Evolutionary conservation across 2,329 filamentous ascomycete species (phyloP).

Genomic region (Neocatenulostroma microsporum): DNA sequence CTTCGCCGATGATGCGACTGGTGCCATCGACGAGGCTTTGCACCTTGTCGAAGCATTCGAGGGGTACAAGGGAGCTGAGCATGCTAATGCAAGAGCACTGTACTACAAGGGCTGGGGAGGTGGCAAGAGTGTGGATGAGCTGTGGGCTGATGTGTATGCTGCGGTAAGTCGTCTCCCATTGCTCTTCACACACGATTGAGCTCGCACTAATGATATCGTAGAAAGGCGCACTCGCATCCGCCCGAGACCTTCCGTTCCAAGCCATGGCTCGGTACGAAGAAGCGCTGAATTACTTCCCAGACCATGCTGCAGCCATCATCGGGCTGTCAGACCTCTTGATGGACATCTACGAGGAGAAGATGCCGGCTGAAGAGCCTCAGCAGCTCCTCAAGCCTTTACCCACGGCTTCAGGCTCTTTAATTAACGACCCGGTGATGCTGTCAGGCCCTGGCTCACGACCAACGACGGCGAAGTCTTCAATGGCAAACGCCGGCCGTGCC

Average conservation of each 20-base stretch:
- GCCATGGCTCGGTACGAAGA: constrained; percentile 75
- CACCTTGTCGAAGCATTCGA: constrained; percentile 68
- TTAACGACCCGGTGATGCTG: constrained; percentile 4
- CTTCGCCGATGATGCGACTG: constrained; percentile 70
- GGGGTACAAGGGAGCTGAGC: constrained; percentile 54
- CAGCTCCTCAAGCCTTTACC: constrained; percentile 24
- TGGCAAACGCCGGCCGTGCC: constrained; percentile 5
- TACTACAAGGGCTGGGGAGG: constrained; percentile 66
- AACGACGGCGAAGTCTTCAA: constrained; percentile 12
- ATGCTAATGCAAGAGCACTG: constrained; percentile 55
- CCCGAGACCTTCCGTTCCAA: constrained; percentile 55
- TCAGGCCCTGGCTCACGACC: constrained; percentile 16
- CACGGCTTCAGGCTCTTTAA: constrained; percentile 14
- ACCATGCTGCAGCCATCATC: constrained; percentile 74
- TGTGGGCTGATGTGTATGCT: constrained; percentile 75
- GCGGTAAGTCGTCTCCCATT: constrained; percentile 53
- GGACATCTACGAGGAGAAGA: constrained; percentile 66
- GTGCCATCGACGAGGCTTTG: constrained; percentile 72
- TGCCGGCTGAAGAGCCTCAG: constrained; percentile 51
- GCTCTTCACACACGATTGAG: constrained; percentile 1
- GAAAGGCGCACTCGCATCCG: constrained; percentile 60
- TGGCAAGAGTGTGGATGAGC: constrained; percentile 70
- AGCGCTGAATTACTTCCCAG: constrained; percentile 67
- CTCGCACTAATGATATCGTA: constrained; percentile 30
- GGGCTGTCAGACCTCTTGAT: constrained; percentile 78